Base-by-base conservation (phyloP, 1,284 basidiomycete species). In the Boletus smithii region DNA sequence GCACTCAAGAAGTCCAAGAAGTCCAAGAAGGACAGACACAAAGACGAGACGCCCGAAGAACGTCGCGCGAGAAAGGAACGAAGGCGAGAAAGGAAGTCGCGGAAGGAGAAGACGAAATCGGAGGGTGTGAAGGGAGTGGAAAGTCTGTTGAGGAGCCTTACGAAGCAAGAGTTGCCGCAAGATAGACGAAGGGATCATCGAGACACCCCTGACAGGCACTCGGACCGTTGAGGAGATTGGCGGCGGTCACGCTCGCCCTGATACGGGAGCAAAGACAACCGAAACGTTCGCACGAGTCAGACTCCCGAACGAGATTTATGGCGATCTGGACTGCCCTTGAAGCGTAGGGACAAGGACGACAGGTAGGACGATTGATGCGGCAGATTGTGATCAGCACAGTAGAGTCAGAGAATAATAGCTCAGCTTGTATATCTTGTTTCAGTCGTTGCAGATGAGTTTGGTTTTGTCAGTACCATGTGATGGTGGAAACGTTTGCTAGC, bases 1-100 rank as follows among this genome's bases (percentile, higher is more conserved):
- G 78, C 75, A 3, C 60, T 70, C 43, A 81, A 81, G 66, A 83
- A 79, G 60, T 62, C 68, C 4, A 84, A 81, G 63, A 79, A 78
- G 57, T 67, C 70, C 18, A 85, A 74, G 49, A 66, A 78, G 67
- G 65, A 69, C 22, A 85, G 78, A 57, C 80, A 76, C 58, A 85
- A 76, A 65, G 73, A 86, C 60, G 89, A 91, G 63, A 89, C 81
- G 4, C 85, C 84, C 7, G 91, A 91, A 61, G 87, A 90, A 67
- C 76, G 83, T 43, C 72, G 71, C 11, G 82, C 77, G 10, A 72
- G 87, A 42, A 89, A 85, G 62, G 83, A 80, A 34, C 73, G 74
- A 46, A 88, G 80, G 64, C 80, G 73, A 55, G 78, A 79, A 56
- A 73, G 69, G 55, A 87, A 78, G 58, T 69, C 69, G 61, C 74